phyloP scores from a whole-genome alignment of 805 yeast species.

The Pichia cephalocereana region DNA sequence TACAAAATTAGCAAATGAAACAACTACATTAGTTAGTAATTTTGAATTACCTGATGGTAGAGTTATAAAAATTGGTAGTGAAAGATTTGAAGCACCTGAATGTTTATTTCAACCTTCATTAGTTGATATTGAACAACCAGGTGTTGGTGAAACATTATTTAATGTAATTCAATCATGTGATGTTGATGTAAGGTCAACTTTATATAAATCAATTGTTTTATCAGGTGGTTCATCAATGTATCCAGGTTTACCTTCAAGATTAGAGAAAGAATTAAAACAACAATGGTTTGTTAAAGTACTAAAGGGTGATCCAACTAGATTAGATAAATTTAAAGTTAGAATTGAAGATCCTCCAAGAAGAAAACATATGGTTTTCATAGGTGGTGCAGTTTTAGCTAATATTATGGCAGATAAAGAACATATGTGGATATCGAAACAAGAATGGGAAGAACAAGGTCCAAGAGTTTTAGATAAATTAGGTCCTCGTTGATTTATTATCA shows the following conservation, averaged over 20 bases:
- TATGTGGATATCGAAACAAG: slow-evolving; percentile 94
- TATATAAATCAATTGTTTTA: slow-evolving; percentile 85
- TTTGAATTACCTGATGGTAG: slow-evolving; percentile 97
- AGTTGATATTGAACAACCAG: slow-evolving; percentile 95
- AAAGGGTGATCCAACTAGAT: slow-evolving; percentile 75
- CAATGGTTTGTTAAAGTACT: slow-evolving; percentile 88
- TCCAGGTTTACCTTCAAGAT: slow-evolving; percentile 92
- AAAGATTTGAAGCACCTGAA: slow-evolving; percentile 94
- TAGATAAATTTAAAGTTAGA: slow-evolving; percentile 87
- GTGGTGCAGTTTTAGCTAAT: slow-evolving; percentile 96
- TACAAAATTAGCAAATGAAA: slow-evolving; percentile 77
- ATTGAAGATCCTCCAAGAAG: slow-evolving; percentile 99
- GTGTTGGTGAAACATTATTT: slow-evolving; percentile 87
- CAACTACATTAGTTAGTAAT: slow-evolving; percentile 87
- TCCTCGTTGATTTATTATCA: slow-evolving; percentile 49
- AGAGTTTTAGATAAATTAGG: slow-evolving; percentile 81
- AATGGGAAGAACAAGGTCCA: slow-evolving; percentile 97
- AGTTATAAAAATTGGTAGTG: slow-evolving; percentile 86
- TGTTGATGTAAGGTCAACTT: slow-evolving; percentile 80
- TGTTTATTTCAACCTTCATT: slow-evolving; percentile 93
- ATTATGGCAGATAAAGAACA: slow-evolving; percentile 98
- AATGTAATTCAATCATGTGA: slow-evolving; percentile 93
- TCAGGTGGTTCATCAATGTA: slow-evolving; percentile 99
- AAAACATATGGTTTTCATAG: slow-evolving; percentile 96
- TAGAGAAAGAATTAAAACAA: slow-evolving; percentile 94